Evolutionary conservation across 2,329 filamentous ascomycete genomes (phyloP), one percentile per base, ranked within the genome.

Genomic region (Fusarium sp.): DNA sequence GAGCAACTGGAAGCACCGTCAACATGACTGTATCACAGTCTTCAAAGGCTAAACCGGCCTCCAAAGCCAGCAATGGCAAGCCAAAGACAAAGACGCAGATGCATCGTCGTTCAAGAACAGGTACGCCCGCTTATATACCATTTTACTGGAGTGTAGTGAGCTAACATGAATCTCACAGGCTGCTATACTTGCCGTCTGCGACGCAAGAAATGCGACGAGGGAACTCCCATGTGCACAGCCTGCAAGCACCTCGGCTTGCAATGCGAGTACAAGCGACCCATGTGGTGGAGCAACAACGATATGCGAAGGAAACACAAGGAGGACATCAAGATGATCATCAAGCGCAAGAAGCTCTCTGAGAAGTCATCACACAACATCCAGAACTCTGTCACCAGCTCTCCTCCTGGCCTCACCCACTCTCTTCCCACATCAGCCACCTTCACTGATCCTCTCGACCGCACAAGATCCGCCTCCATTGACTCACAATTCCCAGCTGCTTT

Each of bases 201-300:
- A 80, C 86, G 90, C 74, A 92, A 92, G 84, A 92, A 92, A 86
- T 92, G 90, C 84, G 90, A 92, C 79, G 90, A 92, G 82, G 89
- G 89, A 72, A 84, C 86, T 42, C 89, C 89, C 60, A 84, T 86
- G 78, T 92, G 90, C 85, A 88, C 89, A 22, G 90, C 90, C 70
- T 92, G 90, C 87, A 91, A 90, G 77, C 88, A 91, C 80, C 91
- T 99, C 64, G 93, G 93, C 61, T 88, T 99, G 65, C 88, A 89
- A 79, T 99, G 96, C 86, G 95, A 98, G 87, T 99, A 98, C 87
- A 98, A 97, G 88, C 88, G 95, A 80, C 96, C 96, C 42, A 90
- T 94, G 85, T 99, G 96, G 96, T 99, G 96, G 96, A 93, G 92
- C 84, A 98, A 96, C 87, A 93, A 93, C 80, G 95, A 98, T 73